Evolutionary conservation across 305 asterid genomes (phyloP).

Genomic region (Rubia peregrina): DNA sequence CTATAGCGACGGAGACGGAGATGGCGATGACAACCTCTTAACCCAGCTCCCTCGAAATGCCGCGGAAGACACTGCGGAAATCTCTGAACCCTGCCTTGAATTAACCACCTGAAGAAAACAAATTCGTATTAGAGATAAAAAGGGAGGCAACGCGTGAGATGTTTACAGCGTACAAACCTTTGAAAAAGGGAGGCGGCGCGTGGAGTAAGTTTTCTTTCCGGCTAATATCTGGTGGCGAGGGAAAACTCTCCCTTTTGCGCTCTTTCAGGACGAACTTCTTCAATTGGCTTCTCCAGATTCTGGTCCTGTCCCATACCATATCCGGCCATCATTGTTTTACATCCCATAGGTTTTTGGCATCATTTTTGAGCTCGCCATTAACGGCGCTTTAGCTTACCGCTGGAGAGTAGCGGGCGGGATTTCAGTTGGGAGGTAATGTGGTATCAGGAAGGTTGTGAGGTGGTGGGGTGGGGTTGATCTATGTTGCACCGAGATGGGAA

Average conservation of each 20-base stretch:
- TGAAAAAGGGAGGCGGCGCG: constrained; percentile 63
- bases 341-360: neutral
- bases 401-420: no score
- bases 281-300: constrained; percentile 48
- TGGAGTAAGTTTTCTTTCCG: constrained; percentile 46
- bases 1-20: constrained; percentile 7
- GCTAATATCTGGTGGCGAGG: constrained; percentile 73
- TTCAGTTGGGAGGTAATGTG: no score
- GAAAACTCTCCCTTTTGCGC: constrained; percentile 67
- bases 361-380: constrained; percentile 14
- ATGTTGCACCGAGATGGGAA: no score
- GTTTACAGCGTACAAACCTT: constrained; percentile 19
- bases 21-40: constrained; percentile 14
- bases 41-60: constrained; percentile 33
- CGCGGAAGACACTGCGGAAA: constrained; percentile 39
- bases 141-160: neutral
- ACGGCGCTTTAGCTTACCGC: neutral
- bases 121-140: neutral
- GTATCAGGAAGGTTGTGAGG: no score
- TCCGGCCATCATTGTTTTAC: constrained; percentile 35
- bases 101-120: constrained; percentile 32
- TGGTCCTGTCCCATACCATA: constrained; percentile 29
- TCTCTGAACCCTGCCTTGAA: constrained; percentile 45
- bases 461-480: no score
- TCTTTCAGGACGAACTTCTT: constrained; percentile 84